Base-by-base conservation (phyloP, 2,329 filamentous ascomycete species). In the Aplosporella prunicola region DNA sequence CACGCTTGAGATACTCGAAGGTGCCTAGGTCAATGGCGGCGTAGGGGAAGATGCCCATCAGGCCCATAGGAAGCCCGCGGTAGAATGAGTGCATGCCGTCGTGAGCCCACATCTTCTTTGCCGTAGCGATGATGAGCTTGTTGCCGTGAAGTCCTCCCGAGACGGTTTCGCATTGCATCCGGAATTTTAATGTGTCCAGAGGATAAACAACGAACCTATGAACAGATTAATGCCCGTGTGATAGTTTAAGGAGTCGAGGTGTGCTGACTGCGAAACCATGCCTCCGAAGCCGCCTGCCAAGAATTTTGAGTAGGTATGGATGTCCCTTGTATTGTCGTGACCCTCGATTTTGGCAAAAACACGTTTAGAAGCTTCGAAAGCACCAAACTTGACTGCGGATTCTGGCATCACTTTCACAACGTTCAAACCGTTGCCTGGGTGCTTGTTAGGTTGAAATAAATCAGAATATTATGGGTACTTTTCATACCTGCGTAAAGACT, bases 351-450 rank as follows among this genome's bases (percentile, higher is more conserved):
- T 78, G 32, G 89, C 86, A 43, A 96, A 76, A 4, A 81, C 76
- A 45, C 86, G 79, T 68, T 96, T 98, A 7, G 87, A 82, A 35
- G 86, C 87, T 66, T 98, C 91, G 55, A 95, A 98, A 14, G 88
- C 89, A 43, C 91, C 91, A 58, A 98, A 98, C 62, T 95, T 93
- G 56, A 98, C 94, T 17, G 91, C 89, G 18, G 89, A 95, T 64
- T 98, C 91, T 0, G 91, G 91, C 86, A 96, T 94, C 43, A 98
- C 91, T 61, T 98, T 98, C 53, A 95, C 62, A 3, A 98, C 87
- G 50, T 98, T 98, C 49, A 98, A 68, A 3, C 91, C 91, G 53
- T 98, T 98, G 24, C 91, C 88, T 93, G 49, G 6, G 15, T 17
- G 39, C 56, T 39, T 57, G 45, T 49, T 13, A 38, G 36, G n/a